These are phyloP conservation scores for Neophaeococcomyces aloes DNA, from an alignment of 2,329 filamentous ascomycete species.

Conservation along the genomic window DNA sequence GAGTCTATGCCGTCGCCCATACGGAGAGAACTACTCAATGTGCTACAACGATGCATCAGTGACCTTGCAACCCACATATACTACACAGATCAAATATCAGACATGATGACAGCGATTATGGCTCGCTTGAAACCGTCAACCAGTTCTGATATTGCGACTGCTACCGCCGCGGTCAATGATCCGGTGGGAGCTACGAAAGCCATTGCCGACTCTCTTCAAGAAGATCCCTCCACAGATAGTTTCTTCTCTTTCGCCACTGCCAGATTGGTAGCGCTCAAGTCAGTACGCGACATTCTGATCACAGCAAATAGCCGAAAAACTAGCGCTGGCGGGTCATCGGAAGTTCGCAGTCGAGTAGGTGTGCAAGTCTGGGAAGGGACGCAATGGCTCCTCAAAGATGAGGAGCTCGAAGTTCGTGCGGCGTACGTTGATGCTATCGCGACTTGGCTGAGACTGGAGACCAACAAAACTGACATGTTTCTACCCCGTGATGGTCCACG, in stretches of 20 bases:
- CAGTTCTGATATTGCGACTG: conserved; percentile 34
- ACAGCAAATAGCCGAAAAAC: conserved; percentile 64
- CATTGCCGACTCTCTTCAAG: conserved; percentile 40
- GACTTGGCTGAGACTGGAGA: conserved; percentile 78
- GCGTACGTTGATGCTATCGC: conserved; percentile 76
- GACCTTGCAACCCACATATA: conserved; percentile 89
- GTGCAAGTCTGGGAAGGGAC: conserved; percentile 92
- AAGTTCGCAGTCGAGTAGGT: conserved; percentile 64
- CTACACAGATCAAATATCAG: conserved; percentile 89
- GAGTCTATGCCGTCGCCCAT: conserved; percentile 40
- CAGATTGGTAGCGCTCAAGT: conserved; percentile 57
- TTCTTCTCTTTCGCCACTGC: conserved; percentile 56
- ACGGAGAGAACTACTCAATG: conserved; percentile 54
- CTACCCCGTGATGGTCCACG: conserved; percentile 48
- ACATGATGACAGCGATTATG: conserved; percentile 80
- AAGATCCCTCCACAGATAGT: conserved; percentile 44
- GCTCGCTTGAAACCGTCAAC: conserved; percentile 60
- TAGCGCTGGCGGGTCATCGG: conserved; percentile 48
- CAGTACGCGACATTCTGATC: conserved; percentile 70
- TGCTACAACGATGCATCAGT: conserved; percentile 75
- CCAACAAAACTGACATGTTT: conserved; percentile 53
- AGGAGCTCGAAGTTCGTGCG: conserved; percentile 64
- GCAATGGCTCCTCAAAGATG: conserved; percentile 79
- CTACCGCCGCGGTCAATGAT: conserved; percentile 41
- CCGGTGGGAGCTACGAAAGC: conserved; percentile 39